Evolutionary conservation across 441 rosid species (phyloP).

Genomic region (Raphanus hybrid): DNA sequence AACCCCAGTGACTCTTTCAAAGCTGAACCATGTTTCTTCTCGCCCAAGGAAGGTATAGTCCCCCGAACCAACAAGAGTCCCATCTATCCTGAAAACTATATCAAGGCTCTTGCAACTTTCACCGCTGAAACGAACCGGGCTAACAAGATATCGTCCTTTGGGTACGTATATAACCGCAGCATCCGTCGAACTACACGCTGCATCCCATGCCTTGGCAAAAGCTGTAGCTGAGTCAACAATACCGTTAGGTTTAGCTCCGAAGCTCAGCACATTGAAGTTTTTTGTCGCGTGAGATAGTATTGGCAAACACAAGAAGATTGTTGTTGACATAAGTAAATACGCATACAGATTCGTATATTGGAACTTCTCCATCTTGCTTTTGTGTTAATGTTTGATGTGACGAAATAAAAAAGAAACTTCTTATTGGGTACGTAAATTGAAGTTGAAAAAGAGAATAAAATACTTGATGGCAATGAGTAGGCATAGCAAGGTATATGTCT

Average conservation of each 20-base stretch:
- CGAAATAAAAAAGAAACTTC: not conserved
- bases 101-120: slow-evolving; percentile 37
- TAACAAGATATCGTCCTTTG: slow-evolving; percentile 47
- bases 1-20: slow-evolving; percentile 44
- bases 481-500: not conserved
- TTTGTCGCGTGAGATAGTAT: slow-evolving; percentile 27
- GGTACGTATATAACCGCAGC: slow-evolving; percentile 42
- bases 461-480: slow-evolving; percentile 10
- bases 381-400: not conserved
- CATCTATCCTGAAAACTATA: slow-evolving; percentile 44
- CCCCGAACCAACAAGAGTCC: slow-evolving; percentile 45
- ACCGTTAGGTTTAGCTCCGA: slow-evolving; percentile 52
- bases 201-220: slow-evolving; percentile 46
- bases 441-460: slow-evolving; percentile 1
- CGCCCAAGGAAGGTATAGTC: slow-evolving; percentile 43
- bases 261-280: slow-evolving; percentile 39
- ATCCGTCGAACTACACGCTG: slow-evolving; percentile 40
- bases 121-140: slow-evolving; percentile 43
- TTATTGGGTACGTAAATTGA: not conserved
- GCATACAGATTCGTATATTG: not conserved
- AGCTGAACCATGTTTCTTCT: slow-evolving; percentile 45
- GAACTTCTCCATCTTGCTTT: slow-evolving; percentile 14
- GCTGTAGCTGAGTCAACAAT: slow-evolving; percentile 43
- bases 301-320: slow-evolving; percentile 18
- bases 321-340: slow-evolving; percentile 1